These are phyloP conservation scores for Colletotrichum plurivorum DNA, from an alignment of 2,329 filamentous ascomycete genomes.

Conservation along the genomic window DNA sequence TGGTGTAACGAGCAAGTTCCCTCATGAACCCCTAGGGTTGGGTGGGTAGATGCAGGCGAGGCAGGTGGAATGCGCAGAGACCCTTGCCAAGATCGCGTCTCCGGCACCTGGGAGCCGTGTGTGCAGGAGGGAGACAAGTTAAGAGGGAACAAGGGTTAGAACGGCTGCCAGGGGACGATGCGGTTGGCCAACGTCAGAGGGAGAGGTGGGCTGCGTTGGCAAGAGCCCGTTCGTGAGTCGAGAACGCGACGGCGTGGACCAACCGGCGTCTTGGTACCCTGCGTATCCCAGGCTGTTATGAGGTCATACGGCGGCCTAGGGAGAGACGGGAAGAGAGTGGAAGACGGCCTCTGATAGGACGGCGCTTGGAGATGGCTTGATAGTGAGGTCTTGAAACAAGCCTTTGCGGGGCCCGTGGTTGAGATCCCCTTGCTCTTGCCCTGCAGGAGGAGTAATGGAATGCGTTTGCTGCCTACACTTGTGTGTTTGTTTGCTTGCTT, in stretches of 20 bases:
- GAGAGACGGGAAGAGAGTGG: conserved; percentile 5
- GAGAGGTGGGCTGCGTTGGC: conserved; percentile 17
- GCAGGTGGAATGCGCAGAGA: conserved; percentile 1
- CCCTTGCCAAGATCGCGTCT: conserved; percentile 34
- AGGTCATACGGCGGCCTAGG: conserved; percentile 32
- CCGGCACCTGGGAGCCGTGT: conserved; percentile 6
- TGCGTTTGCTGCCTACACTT: too few relatives aligned
- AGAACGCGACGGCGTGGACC: not conserved
- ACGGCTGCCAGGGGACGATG: too few relatives aligned
- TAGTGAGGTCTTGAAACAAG: conserved; percentile 37
- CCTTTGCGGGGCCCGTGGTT: conserved; percentile 25
- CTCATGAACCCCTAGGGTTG: not conserved
- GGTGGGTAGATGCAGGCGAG: conserved; percentile 9
- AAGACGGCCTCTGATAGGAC: conserved; percentile 22
- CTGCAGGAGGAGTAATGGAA: conserved; percentile 7
- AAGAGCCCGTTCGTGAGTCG: conserved; percentile 5
- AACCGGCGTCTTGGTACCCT: conserved; percentile 15
- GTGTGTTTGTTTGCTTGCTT: not conserved
- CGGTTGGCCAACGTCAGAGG: conserved; percentile 30
- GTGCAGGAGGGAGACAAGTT: not conserved
- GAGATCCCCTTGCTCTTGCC: conserved; percentile 15
- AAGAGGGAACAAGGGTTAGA: conserved; percentile 16
- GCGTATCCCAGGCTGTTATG: conserved; percentile 6
- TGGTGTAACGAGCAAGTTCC: conserved; percentile 20
- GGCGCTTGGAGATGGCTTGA: not conserved